These are phyloP conservation scores for Sechiopsis laciniata DNA, from an alignment of 306 rosid genomes.

Conservation along the genomic window DNA sequence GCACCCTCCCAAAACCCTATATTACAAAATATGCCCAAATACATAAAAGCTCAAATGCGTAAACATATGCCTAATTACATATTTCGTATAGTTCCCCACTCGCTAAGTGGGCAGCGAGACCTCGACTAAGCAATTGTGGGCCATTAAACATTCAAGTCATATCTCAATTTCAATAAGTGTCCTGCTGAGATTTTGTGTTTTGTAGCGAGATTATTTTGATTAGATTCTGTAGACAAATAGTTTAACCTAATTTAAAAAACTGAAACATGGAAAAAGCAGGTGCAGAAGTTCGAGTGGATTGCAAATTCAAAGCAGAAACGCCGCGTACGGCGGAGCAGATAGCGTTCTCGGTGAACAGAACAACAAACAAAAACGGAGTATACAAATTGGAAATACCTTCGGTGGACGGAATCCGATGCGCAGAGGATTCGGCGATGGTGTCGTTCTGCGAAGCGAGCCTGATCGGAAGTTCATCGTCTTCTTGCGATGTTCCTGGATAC, in stretches of 20 bases:
- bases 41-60: too few species aligned
- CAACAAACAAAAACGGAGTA: constrained; percentile 67
- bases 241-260: neutral
- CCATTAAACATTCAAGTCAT: too few species aligned
- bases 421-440: constrained; percentile 72
- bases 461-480: constrained; percentile 58
- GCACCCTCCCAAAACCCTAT: too few species aligned
- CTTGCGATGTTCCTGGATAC: constrained; percentile 86
- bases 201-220: too few species aligned
- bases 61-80: too few species aligned
- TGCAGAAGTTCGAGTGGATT: constrained; percentile 74
- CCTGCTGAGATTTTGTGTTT: too few species aligned
- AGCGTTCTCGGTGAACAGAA: constrained; percentile 75
- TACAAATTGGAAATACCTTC: constrained; percentile 85
- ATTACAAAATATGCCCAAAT: too few species aligned
- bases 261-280: constrained; percentile 36
- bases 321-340: constrained; percentile 63
- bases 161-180: too few species aligned
- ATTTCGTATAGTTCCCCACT: too few species aligned
- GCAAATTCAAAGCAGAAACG: constrained; percentile 68
- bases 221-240: too few species aligned
- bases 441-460: constrained; percentile 73
- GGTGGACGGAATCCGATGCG: constrained; percentile 86
- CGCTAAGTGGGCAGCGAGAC: too few species aligned
- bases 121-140: too few species aligned